Conservation (phyloP, 2,329 filamentous ascomycete species). For the Fusarium xyrophilum region DNA sequence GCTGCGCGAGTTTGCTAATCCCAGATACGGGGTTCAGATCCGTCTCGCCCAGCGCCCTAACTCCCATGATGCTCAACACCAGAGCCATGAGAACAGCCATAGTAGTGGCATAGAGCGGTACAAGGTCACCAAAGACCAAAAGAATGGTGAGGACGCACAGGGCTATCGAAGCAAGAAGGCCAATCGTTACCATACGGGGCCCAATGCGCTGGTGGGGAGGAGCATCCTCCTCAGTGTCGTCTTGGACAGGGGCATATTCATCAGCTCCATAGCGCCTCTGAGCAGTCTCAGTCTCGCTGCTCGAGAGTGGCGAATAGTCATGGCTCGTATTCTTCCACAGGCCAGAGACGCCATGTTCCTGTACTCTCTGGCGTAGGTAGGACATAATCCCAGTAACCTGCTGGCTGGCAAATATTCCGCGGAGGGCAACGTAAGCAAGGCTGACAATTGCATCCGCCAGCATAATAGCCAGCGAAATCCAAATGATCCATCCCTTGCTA, state of each 20-base stretch:
- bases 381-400: neutral
- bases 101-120: constrained; percentile 78
- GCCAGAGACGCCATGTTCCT: constrained; percentile 31
- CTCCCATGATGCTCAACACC: constrained; percentile 76
- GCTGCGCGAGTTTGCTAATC: constrained; percentile 94
- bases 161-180: constrained; percentile 76
- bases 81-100: constrained; percentile 86
- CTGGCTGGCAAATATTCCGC: constrained; percentile 56
- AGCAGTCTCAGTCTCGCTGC: constrained; percentile 7
- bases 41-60: constrained; percentile 76
- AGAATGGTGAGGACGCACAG: constrained; percentile 85
- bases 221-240: constrained; percentile 74
- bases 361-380: constrained; percentile 20
- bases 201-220: constrained; percentile 83
- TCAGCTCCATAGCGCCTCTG: constrained; percentile 3
- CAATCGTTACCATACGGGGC: constrained; percentile 72
- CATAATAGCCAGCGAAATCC: constrained; percentile 97
- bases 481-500: constrained; percentile 98
- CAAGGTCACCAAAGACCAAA: constrained; percentile 80
- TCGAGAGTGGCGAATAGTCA: constrained; percentile 37
- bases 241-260: constrained; percentile 37
- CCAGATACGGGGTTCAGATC: constrained; percentile 96
- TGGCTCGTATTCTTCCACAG: constrained; percentile 29
- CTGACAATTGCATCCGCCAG: constrained; percentile 90
- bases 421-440: constrained; percentile 76